Conservation (phyloP, 2,329 filamentous ascomycete genomes). For the Trichoderma breve region DNA sequence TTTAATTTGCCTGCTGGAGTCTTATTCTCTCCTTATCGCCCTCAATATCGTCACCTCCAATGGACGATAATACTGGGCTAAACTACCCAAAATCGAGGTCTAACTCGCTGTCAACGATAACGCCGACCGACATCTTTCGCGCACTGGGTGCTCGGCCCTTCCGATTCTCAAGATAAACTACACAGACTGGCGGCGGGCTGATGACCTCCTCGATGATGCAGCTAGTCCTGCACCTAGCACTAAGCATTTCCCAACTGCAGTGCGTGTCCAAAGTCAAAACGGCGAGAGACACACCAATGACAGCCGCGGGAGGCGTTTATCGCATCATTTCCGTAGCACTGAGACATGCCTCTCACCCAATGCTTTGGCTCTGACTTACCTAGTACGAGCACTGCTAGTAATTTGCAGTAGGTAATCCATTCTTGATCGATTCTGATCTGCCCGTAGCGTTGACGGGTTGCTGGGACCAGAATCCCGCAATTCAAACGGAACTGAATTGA, state of each 20-base stretch:
- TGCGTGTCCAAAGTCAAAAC: background rate
- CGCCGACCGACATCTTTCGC: background rate
- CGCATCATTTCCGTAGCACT: background rate
- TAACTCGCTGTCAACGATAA: background rate
- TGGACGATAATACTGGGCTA: background rate
- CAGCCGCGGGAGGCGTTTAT: background rate
- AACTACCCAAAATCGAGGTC: background rate
- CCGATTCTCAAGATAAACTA: background rate
- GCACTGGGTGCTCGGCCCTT: background rate
- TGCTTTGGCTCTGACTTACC: background rate
- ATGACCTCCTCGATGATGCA: background rate
- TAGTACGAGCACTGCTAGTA: background rate
- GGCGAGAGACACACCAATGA: background rate
- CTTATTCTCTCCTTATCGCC: background rate
- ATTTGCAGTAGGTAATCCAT: background rate
- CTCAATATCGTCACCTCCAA: background rate
- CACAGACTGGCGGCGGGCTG: background rate
- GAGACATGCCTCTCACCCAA: background rate
- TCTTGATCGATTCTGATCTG: background rate
- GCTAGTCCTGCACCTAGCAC: background rate
- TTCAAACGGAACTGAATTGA: background rate
- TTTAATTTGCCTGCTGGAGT: background rate
- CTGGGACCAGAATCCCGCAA: background rate
- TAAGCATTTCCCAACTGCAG: background rate
- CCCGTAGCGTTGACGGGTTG: background rate